Percentiles rank a stretch among this genome's conserved stretches.
phyloP scores from a whole-genome alignment of 495 filamentous ascomycete species.

The Neurospora sp. region DNA sequence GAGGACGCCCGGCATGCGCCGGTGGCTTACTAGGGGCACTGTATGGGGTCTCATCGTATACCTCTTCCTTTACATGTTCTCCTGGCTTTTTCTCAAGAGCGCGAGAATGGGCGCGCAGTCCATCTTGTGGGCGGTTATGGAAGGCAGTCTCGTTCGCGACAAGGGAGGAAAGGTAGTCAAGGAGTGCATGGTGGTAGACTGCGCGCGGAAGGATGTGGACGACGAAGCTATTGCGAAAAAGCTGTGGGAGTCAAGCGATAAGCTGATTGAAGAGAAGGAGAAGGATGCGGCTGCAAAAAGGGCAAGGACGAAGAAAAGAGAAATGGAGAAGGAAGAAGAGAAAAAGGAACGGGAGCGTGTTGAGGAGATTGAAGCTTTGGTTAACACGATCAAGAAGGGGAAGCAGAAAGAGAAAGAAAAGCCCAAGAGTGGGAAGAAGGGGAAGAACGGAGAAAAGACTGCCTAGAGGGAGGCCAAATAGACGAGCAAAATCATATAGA shows the following conservation, averaged over 20 bases:
- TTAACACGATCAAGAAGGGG: slow-evolving; percentile 30
- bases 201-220: slow-evolving; percentile 59
- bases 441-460: slow-evolving; percentile 9
- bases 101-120: slow-evolving; percentile 75
- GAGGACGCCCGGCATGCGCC: slow-evolving; percentile 75
- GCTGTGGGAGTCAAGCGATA: slow-evolving; percentile 83
- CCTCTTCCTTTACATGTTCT: slow-evolving; percentile 63
- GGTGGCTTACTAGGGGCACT: slow-evolving; percentile 76
- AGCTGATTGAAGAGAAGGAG: slow-evolving; percentile 71
- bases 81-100: slow-evolving; percentile 84
- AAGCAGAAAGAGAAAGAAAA: slow-evolving; percentile 27
- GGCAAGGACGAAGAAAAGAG: slow-evolving; percentile 42
- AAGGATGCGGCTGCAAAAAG: slow-evolving; percentile 75
- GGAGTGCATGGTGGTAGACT: slow-evolving; percentile 72
- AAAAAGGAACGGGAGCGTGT: slow-evolving; percentile 29
- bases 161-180: slow-evolving; percentile 66
- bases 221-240: slow-evolving; percentile 70
- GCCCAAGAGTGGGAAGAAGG: slow-evolving; percentile 13
- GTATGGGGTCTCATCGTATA: slow-evolving; percentile 77
- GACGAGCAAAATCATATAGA: background rate
- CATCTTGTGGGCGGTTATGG: slow-evolving; percentile 78
- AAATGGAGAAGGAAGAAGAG: slow-evolving; percentile 32
- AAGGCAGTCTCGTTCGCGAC: slow-evolving; percentile 52
- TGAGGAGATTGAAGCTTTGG: slow-evolving; percentile 34
- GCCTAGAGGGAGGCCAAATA: slow-evolving; percentile 6